phyloP scores from a whole-genome alignment of 169 alveolate genomes.

The Plasmodium sp. region DNA sequence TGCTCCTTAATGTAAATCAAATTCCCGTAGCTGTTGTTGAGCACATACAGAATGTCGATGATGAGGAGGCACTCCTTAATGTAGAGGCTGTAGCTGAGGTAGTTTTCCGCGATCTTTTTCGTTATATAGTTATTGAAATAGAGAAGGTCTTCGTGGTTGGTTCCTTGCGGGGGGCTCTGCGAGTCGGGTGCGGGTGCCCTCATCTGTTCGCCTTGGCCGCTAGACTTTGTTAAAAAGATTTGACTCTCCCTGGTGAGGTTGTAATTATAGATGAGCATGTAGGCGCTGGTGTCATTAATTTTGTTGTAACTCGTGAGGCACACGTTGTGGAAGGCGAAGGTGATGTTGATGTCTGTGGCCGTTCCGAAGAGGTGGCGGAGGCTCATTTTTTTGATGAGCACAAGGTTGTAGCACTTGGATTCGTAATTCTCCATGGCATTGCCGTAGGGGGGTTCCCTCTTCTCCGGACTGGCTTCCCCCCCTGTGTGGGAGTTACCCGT shows the following conservation, averaged over 20 bases:
- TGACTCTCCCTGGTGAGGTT: not conserved
- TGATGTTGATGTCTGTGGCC: conserved; percentile 29
- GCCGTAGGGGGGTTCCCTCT: not conserved
- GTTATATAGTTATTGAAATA: conserved; percentile 62
- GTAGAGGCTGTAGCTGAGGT: conserved; percentile 22
- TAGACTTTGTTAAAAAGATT: not conserved
- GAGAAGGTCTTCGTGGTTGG: not conserved
- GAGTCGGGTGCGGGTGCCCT: not conserved
- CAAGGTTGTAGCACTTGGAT: conserved; percentile 31
- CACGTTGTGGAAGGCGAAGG: conserved; percentile 55
- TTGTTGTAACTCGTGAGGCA: conserved; percentile 30
- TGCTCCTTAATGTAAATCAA: conserved; percentile 44
- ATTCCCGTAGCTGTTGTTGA: conserved; percentile 62
- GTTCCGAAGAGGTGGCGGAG: conserved; percentile 18
- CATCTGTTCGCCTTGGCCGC: not conserved
- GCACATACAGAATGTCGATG: conserved; percentile 53
- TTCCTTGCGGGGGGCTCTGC: not conserved
- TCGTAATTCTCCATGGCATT: not conserved
- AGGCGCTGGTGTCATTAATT: conserved; percentile 14
- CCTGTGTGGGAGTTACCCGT: not conserved
- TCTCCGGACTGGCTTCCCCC: not conserved
- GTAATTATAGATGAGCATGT: conserved; percentile 39
- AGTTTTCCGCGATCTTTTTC: conserved; percentile 38
- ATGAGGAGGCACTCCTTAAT: conserved; percentile 58
- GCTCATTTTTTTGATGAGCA: conserved; percentile 51